phyloP scores from a whole-genome alignment of 352 stramenopile genomes.

The Globisporangium solare region DNA sequence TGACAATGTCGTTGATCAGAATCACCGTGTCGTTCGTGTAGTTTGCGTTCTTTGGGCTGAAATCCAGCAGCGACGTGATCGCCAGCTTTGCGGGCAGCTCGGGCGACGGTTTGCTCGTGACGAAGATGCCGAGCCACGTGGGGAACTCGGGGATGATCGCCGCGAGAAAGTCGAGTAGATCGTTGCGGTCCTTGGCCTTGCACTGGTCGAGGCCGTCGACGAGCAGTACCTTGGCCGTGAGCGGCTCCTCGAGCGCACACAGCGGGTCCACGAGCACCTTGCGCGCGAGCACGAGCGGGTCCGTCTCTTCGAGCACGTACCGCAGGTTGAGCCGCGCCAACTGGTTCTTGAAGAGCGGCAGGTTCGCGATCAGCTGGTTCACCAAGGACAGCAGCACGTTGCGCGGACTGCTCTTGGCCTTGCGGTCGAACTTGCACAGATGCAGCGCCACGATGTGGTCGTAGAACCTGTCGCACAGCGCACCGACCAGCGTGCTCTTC shows the following conservation, averaged over 20 bases:
- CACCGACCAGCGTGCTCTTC: conserved; percentile 61
- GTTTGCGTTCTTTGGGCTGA: conserved; percentile 52
- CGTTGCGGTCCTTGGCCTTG: conserved; percentile 36
- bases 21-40: conserved; percentile 55
- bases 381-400: conserved; percentile 80
- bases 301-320: conserved; percentile 77
- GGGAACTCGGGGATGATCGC: conserved; percentile 58
- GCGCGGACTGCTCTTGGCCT: conserved; percentile 61
- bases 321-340: conserved; percentile 75
- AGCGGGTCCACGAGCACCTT: conserved; percentile 81
- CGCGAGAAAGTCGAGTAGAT: conserved; percentile 65
- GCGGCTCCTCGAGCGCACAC: conserved; percentile 54
- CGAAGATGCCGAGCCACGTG: conserved; percentile 61
- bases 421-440: conserved; percentile 75
- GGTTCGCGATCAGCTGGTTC: conserved; percentile 63
- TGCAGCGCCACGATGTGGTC: conserved; percentile 59
- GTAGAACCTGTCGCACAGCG: conserved; percentile 47
- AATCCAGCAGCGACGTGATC: conserved; percentile 69
- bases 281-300: conserved; percentile 52
- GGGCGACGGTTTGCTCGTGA: conserved; percentile 65
- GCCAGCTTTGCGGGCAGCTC: conserved; percentile 55
- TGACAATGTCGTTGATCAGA: conserved; percentile 54
- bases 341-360: conserved; percentile 77
- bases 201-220: conserved; percentile 80
- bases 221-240: conserved; percentile 58